A percentile compares a stretch with the other conserved stretches of the same genome.
These are phyloP conservation scores for Hortaea sp. DNA, from an alignment of 2,329 filamentous ascomycete genomes.

Conservation along the genomic window DNA sequence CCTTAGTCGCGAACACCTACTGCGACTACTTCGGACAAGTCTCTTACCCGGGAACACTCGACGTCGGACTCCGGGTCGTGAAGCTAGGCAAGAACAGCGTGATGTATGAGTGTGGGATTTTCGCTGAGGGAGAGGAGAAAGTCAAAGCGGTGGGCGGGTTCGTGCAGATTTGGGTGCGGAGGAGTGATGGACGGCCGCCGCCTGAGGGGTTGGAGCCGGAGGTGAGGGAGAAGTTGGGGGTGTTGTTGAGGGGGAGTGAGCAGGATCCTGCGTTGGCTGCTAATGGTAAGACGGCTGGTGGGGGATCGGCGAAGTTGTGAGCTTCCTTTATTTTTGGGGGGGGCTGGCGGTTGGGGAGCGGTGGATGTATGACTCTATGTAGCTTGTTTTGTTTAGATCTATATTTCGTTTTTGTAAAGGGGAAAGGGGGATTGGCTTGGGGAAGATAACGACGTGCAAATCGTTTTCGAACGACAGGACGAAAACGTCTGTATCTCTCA, in stretches of 20 bases:
- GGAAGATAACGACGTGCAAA: no score
- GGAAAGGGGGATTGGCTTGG: no score
- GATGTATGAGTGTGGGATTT: slow-evolving; percentile 81
- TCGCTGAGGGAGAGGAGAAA: slow-evolving; percentile 59
- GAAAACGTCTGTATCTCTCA: no score
- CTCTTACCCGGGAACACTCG: slow-evolving; percentile 70
- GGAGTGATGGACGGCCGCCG: slow-evolving; percentile 58
- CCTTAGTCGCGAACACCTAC: slow-evolving; percentile 74
- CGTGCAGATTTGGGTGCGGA: slow-evolving; percentile 57
- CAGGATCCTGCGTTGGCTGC: slow-evolving; percentile 3
- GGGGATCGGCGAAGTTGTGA: not conserved
- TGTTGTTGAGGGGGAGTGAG: slow-evolving; percentile 18
- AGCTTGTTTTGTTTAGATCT: no score
- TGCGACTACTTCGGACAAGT: slow-evolving; percentile 72
- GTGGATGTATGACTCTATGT: no score
- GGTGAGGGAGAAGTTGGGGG: slow-evolving; percentile 38
- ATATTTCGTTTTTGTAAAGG: no score
- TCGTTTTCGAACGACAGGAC: no score
- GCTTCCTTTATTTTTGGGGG: no score
- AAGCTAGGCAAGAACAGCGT: slow-evolving; percentile 80
- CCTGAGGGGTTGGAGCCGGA: slow-evolving; percentile 51
- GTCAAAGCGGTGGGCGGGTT: slow-evolving; percentile 81
- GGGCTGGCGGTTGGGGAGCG: no score
- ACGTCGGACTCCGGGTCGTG: slow-evolving; percentile 71
- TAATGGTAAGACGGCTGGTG: not conserved